Conservation (phyloP, 2,329 filamentous ascomycete genomes). For the Chaetomiaceae sp. region DNA sequence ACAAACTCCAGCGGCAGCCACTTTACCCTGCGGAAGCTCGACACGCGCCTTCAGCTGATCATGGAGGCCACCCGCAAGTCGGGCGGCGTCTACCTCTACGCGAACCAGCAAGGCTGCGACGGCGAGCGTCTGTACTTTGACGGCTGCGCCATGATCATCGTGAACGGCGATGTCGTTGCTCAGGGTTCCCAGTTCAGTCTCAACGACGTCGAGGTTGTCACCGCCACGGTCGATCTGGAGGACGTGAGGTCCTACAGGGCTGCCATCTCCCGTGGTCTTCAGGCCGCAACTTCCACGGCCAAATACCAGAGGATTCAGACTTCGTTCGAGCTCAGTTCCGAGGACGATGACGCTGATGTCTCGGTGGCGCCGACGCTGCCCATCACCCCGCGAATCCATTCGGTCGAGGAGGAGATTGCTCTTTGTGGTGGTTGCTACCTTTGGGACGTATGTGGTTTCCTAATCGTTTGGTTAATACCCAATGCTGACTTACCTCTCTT, state of each 20-base stretch:
- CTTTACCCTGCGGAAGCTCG: conserved; percentile 54
- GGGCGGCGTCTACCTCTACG: conserved; percentile 47
- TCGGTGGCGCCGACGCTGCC: conserved; percentile 29
- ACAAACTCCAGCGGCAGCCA: conserved; percentile 67
- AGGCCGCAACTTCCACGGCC: conserved; percentile 44
- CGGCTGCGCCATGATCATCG: conserved; percentile 58
- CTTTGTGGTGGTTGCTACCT: conserved; percentile 60
- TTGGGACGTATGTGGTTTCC: conserved; percentile 32
- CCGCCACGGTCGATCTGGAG: conserved; percentile 64
- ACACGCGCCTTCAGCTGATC: conserved; percentile 59
- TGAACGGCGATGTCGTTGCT: conserved; percentile 52
- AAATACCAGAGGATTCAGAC: conserved; percentile 43
- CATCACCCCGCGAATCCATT: conserved; percentile 47
- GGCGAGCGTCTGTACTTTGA: conserved; percentile 60
- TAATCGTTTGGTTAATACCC: too few species aligned
- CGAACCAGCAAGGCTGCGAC: conserved; percentile 56
- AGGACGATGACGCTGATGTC: conserved; percentile 31
- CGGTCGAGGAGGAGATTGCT: conserved; percentile 63
- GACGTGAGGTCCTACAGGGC: conserved; percentile 60
- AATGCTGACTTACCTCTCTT: too few species aligned
- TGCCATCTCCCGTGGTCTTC: conserved; percentile 51
- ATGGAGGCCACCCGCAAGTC: conserved; percentile 52
- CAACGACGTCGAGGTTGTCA: conserved; percentile 60
- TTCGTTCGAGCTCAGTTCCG: conserved; percentile 31
- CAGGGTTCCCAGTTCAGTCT: conserved; percentile 64